Percentiles rank a stretch among this genome's conserved stretches.
Conservation (phyloP, 257 asterid species). For the Przewalskia tangutica region DNA sequence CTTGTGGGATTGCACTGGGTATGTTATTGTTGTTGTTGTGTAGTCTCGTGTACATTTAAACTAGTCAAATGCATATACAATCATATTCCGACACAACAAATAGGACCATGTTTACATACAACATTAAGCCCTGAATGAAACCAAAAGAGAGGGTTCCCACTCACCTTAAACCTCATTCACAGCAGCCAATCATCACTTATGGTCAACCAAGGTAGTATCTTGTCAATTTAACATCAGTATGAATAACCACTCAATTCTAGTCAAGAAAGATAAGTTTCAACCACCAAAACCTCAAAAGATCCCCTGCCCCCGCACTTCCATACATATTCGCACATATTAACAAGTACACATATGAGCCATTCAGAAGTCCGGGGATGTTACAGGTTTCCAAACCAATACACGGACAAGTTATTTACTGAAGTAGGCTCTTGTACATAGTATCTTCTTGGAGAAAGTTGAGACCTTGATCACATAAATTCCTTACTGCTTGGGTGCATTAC, state of each 20-base stretch:
- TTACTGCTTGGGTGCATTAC: conserved; percentile 6
- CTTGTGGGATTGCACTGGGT: no score
- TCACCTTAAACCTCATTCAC: not conserved
- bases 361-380: not conserved
- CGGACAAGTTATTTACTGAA: not conserved
- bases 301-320: not conserved
- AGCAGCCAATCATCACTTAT: not conserved
- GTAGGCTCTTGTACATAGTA: not conserved
- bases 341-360: not conserved
- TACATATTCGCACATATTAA: not conserved
- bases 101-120: not conserved
- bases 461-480: not conserved
- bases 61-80: not conserved
- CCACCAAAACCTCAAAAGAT: not conserved
- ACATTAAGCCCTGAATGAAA: not conserved
- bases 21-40: no score
- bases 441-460: not conserved
- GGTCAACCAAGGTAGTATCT: not conserved
- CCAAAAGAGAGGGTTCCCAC: not conserved
- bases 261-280: not conserved
- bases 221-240: not conserved
- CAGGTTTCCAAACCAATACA: not conserved
- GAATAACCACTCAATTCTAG: not conserved
- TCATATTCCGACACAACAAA: not conserved
- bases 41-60: not conserved